Evolutionary conservation across 345 rosid genomes (phyloP).

Genomic region (Moricandia arvensis): DNA sequence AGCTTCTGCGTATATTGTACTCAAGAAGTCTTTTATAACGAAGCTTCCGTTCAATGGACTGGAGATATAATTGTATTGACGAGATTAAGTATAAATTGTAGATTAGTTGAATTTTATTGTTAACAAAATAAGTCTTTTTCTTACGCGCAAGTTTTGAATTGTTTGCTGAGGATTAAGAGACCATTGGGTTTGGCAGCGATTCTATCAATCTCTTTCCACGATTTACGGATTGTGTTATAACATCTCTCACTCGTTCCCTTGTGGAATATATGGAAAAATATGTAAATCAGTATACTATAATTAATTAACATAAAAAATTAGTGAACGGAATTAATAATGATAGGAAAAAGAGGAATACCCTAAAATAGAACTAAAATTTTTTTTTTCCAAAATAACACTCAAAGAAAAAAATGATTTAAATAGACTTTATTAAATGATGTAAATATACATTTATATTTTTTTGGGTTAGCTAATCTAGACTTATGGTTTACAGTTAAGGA

Average conservation of each 20-base stretch:
- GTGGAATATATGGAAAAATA: not conserved
- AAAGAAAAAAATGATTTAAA: too few relatives aligned
- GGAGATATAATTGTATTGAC: not conserved
- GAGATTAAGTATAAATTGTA: not conserved
- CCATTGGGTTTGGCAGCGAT: conserved; percentile 54
- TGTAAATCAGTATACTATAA: not conserved
- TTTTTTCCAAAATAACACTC: too few relatives aligned
- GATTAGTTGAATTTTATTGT: not conserved
- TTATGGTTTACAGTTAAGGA: too few relatives aligned
- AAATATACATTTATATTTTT: too few relatives aligned
- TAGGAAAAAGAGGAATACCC: too few relatives aligned
- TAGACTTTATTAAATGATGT: too few relatives aligned
- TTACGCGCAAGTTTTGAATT: conserved; percentile 61
- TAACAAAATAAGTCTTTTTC: not conserved
- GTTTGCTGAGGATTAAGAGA: conserved; percentile 49
- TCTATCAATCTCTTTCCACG: conserved; percentile 57
- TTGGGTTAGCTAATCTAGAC: too few relatives aligned
- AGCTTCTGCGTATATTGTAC: conserved; percentile 3
- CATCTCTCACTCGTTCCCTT: conserved; percentile 69
- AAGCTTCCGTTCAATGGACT: conserved; percentile 36
- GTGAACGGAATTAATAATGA: not conserved
- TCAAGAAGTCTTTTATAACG: conserved; percentile 33
- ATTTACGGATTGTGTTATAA: conserved; percentile 45
- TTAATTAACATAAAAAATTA: not conserved
- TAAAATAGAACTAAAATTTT: too few relatives aligned